Evolutionary conservation across 2,329 filamentous ascomycete species (phyloP).

Genomic region (Conoideocrella luteorostrata): DNA sequence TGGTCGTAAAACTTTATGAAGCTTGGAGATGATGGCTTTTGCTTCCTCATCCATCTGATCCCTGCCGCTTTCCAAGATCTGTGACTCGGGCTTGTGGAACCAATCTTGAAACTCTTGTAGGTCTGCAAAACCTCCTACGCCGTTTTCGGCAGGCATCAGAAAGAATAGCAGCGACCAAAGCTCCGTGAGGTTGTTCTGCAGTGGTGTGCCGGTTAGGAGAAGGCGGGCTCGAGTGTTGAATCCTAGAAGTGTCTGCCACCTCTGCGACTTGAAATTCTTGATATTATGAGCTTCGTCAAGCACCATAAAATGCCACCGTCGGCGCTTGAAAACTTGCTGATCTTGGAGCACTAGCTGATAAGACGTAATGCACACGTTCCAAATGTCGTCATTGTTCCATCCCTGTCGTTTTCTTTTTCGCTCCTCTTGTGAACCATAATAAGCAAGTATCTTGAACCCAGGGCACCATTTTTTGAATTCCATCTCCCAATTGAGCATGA

Average conservation of each 20-base stretch:
- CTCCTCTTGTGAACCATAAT: conserved; percentile 92
- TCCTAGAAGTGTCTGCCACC: conserved; percentile 91
- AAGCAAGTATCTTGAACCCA: conserved; percentile 95
- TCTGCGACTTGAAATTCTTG: conserved; percentile 97
- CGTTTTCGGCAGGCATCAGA: conserved; percentile 84
- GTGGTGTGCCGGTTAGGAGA: conserved; percentile 84
- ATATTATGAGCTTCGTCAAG: conserved; percentile 98
- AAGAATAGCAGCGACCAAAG: conserved; percentile 97
- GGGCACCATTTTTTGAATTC: conserved; percentile 99
- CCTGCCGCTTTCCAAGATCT: conserved; percentile 90
- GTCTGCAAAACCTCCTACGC: conserved; percentile 84
- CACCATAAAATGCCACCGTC: conserved; percentile 96
- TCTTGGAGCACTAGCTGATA: conserved; percentile 96
- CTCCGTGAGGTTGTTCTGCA: conserved; percentile 96
- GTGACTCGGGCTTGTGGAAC: conserved; percentile 90
- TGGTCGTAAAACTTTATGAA: conserved; percentile 88
- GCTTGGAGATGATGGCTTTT: conserved; percentile 81
- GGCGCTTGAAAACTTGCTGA: conserved; percentile 84
- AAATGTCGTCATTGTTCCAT: conserved; percentile 88
- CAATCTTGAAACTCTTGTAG: conserved; percentile 94
- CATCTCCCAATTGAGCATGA: conserved; percentile 99
- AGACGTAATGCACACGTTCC: conserved; percentile 97
- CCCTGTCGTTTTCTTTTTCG: conserved; percentile 84
- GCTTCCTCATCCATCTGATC: conserved; percentile 94
- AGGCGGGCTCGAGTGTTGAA: conserved; percentile 87